phyloP scores from a whole-genome alignment of 352 stramenopile genomes.

The Peronosclerospora sorghi region DNA sequence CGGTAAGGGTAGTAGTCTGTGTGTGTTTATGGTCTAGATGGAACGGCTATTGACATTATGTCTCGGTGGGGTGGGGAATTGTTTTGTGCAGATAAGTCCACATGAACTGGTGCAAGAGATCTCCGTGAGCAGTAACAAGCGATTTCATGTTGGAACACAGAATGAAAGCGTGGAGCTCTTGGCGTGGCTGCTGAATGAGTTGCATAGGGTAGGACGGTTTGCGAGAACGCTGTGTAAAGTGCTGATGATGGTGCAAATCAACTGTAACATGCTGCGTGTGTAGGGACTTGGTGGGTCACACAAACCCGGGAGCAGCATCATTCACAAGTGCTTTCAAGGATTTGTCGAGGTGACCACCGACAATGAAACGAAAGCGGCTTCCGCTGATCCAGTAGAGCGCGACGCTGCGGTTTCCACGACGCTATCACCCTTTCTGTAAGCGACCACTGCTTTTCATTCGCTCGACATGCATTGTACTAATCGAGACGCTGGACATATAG shows the following conservation, averaged over 20 bases:
- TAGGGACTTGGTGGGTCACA: constrained; percentile 73
- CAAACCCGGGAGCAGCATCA: constrained; percentile 86
- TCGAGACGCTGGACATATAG: constrained; percentile 29
- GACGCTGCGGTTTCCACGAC: constrained; percentile 23
- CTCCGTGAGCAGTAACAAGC: constrained; percentile 90
- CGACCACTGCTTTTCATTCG: not conserved
- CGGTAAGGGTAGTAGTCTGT: constrained; percentile 48
- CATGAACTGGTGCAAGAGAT: constrained; percentile 96
- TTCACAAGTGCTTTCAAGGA: constrained; percentile 95
- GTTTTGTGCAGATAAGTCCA: constrained; percentile 77
- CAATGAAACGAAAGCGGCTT: constrained; percentile 36
- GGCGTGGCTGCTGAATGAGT: constrained; percentile 91
- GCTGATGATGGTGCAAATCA: no score
- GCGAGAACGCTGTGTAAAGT: no score
- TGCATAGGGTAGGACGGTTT: constrained; percentile 80
- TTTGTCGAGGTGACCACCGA: constrained; percentile 88
- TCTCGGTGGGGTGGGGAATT: constrained; percentile 7
- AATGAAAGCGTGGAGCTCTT: constrained; percentile 95
- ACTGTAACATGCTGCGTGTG: constrained; percentile 2
- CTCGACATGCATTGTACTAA: not conserved
- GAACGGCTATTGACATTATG: not conserved
- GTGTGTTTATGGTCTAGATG: not conserved
- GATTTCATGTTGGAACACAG: constrained; percentile 91
- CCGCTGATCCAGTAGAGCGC: constrained; percentile 20
- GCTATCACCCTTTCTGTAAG: constrained; percentile 64